Conservation (phyloP, 768 basidiomycete genomes). For the Sistotremastrum niveocremeum region DNA sequence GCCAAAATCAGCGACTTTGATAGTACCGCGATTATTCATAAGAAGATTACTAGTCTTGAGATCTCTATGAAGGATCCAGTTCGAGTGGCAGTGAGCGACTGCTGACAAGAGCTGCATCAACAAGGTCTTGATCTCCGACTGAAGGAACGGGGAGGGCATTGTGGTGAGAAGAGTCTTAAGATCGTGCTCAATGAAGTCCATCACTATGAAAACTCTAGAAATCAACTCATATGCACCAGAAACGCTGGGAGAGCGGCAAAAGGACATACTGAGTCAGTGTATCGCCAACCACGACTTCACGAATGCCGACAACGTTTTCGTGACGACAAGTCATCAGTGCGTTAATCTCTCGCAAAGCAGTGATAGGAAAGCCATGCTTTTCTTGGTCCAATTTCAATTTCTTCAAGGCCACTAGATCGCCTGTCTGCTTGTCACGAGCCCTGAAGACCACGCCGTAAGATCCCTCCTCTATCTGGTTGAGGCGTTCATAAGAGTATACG, state of each 20-base stretch:
- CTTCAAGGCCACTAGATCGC: constrained; percentile 93
- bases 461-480: constrained; percentile 98
- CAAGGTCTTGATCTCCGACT: constrained; percentile 96
- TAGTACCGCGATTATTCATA: constrained; percentile 98
- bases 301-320: constrained; percentile 93
- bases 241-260: background rate
- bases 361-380: constrained; percentile 97
- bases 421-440: constrained; percentile 88
- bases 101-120: constrained; percentile 90
- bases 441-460: constrained; percentile 96
- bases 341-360: constrained; percentile 86
- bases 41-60: constrained; percentile 94
- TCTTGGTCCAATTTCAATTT: constrained; percentile 98
- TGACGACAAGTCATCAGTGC: constrained; percentile 92
- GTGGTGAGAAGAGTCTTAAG: constrained; percentile 88
- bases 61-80: constrained; percentile 97
- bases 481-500: constrained; percentile 83
- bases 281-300: constrained; percentile 96
- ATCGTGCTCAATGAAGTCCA: constrained; percentile 99
- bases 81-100: constrained; percentile 83
- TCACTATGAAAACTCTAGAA: constrained; percentile 89
- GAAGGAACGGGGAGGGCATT: constrained; percentile 94
- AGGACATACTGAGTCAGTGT: constrained; percentile 92
- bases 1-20: constrained; percentile 98
- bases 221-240: background rate